A percentile compares a stretch with the other conserved stretches of the same genome.
Evolutionary conservation across 345 rosid species (phyloP).

Genomic region (Syzygium grande): DNA sequence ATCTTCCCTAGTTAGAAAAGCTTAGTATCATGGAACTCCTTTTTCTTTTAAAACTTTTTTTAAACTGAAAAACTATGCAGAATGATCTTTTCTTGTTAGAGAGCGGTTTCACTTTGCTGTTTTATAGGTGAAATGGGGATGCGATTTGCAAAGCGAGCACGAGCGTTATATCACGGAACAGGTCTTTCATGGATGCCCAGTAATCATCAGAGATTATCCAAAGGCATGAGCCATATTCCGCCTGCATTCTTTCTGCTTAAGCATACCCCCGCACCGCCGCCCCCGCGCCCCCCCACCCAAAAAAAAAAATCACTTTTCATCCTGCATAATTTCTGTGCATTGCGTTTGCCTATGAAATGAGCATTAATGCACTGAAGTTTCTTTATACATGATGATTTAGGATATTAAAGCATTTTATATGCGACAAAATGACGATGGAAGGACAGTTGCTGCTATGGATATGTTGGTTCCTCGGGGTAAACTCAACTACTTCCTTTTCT

Average conservation of each 20-base stretch:
- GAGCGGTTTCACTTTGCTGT: background rate
- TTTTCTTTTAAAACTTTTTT: background rate
- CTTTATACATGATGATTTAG: slow-evolving; percentile 22
- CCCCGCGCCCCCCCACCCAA: background rate
- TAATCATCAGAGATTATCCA: slow-evolving; percentile 89
- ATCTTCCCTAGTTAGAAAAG: background rate
- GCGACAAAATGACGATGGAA: slow-evolving; percentile 96
- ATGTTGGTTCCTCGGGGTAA: slow-evolving; percentile 96
- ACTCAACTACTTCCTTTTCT: background rate
- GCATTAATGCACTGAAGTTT: background rate
- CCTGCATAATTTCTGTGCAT: background rate
- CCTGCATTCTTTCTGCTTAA: background rate
- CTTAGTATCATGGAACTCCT: background rate
- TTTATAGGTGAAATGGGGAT: slow-evolving; percentile 89
- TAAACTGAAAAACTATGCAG: background rate
- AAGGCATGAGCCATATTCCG: slow-evolving; percentile 32
- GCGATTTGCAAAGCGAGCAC: slow-evolving; percentile 97
- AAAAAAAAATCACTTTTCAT: background rate
- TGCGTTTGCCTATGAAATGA: background rate
- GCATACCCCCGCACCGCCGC: background rate
- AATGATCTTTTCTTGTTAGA: background rate
- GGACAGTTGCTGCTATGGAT: slow-evolving; percentile 99
- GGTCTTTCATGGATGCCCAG: slow-evolving; percentile 81
- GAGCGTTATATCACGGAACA: slow-evolving; percentile 94
- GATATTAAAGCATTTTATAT: slow-evolving; percentile 97